A percentile compares a stretch with the other conserved stretches of the same genome.
Conservation (phyloP, 2,329 filamentous ascomycete genomes). For the Cladosporium halotolerans region DNA sequence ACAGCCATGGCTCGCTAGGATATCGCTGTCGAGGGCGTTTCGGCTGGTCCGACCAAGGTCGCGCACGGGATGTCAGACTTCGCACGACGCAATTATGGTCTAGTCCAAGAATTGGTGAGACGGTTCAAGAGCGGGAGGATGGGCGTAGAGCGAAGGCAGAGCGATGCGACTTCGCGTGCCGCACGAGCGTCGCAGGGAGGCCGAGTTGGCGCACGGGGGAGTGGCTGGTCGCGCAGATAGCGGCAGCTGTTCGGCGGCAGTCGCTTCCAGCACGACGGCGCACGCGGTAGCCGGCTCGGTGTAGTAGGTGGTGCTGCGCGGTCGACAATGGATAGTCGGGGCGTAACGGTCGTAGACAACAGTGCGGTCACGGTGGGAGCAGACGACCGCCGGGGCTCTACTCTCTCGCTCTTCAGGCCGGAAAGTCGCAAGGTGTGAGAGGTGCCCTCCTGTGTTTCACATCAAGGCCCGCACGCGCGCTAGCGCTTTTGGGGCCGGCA, state of each 20-base stretch:
- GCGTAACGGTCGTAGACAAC: too few relatives aligned
- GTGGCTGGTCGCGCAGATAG: slow-evolving; percentile 7
- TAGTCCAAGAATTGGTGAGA: too few relatives aligned
- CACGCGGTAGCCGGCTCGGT: not conserved
- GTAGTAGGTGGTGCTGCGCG: too few relatives aligned
- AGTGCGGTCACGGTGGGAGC: too few relatives aligned
- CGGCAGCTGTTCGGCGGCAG: not conserved
- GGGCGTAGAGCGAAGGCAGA: not conserved
- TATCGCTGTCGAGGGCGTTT: not conserved
- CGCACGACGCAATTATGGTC: too few relatives aligned
- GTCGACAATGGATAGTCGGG: too few relatives aligned
- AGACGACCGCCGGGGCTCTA: too few relatives aligned
- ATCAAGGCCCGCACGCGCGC: too few relatives aligned
- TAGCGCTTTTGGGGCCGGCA: too few relatives aligned
- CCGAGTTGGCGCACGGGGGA: not conserved
- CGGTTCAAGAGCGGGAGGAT: not conserved
- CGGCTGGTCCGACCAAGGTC: not conserved
- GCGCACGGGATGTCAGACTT: not conserved
- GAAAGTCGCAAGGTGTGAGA: not conserved
- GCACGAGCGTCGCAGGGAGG: slow-evolving; percentile 10
- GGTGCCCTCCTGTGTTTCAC: too few relatives aligned
- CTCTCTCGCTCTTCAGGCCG: not conserved
- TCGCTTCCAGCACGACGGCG: slow-evolving; percentile 3
- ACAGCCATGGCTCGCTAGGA: slow-evolving; percentile 1
- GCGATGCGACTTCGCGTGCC: not conserved